Percentiles rank a stretch among this genome's conserved stretches.
phyloP scores from a whole-genome alignment of 495 filamentous ascomycete genomes.

The Penicillium crystallinum region DNA sequence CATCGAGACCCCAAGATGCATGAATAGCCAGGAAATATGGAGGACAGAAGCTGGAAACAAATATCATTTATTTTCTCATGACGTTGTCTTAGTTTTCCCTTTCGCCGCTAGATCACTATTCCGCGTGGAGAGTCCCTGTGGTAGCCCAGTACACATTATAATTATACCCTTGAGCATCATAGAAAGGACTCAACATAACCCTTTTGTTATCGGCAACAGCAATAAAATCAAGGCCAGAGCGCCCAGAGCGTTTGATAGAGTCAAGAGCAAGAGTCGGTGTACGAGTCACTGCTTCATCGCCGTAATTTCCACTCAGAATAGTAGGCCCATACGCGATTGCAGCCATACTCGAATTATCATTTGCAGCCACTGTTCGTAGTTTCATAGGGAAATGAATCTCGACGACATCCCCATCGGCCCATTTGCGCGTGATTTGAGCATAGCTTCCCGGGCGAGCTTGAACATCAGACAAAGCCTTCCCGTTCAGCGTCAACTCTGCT shows the following conservation, averaged over 20 bases:
- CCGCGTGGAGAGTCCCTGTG: neutral
- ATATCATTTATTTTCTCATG: too few relatives aligned
- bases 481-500: neutral
- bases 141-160: neutral
- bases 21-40: too few relatives aligned
- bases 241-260: neutral
- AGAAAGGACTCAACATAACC: neutral
- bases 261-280: neutral
- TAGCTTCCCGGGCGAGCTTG: neutral
- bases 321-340: neutral
- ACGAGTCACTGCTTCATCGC: neutral
- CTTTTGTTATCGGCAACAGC: neutral
- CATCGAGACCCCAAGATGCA: too few relatives aligned
- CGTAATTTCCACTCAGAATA: neutral
- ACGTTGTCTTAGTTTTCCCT: too few relatives aligned
- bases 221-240: neutral
- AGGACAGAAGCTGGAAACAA: too few relatives aligned
- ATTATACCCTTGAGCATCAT: neutral
- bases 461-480: neutral
- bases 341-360: neutral
- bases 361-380: neutral
- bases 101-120: neutral
- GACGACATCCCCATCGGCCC: neutral
- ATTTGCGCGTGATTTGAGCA: neutral
- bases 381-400: neutral